Base-by-base conservation (phyloP, 2,329 filamentous ascomycete genomes). In the Fusarium zealandicum region DNA sequence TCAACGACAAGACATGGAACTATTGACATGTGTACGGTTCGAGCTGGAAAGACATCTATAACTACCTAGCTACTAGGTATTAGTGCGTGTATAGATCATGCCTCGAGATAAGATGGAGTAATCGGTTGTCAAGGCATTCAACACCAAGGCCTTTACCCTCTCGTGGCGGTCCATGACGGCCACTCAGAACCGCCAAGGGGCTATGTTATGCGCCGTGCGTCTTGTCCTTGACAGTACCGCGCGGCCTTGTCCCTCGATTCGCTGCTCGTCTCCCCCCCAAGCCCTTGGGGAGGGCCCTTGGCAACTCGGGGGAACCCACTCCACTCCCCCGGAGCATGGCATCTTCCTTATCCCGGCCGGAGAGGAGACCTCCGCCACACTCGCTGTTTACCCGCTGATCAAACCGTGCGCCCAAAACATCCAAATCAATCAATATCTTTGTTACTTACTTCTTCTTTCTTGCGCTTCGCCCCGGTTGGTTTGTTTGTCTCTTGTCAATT, bases 351-450 rank as follows among this genome's bases (percentile, higher is more conserved):
- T 20, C 20, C 7, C 27, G 49, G 9, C 30, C 28, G 25, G 44
- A 35, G 28, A 57, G 30, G 32, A 28, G 47, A 16, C 57, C 40
- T 62, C 58, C 50, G 54, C 59, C 58, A 61, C 58, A 61, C 35
- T 51, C n/a, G n/a, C 49, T 54, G 52, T 53, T 61, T 61, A 49
- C 38, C 18, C 20, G 40, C 28, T 58, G 36, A 39, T 60, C 46
- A 46, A 60, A 18, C 56, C 30, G 13, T 14, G 10, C 13, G 12
- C 12, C 16, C 33, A 18, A 18, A 18, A 36, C n/a, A 17, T 17
- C 16, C 14, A 36, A 36, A 36, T 36, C 16, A 40, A 39, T 37
- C 22, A 37, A 37, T 11, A 27, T 22, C 30, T 14, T 33, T 33
- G 17, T 33, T 30, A 31, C 30, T 49, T 42, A 5, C 22, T 28